Evolutionary conservation across 2,329 filamentous ascomycete genomes (phyloP).

Genomic region (Phyllosticta citrichinensis): DNA sequence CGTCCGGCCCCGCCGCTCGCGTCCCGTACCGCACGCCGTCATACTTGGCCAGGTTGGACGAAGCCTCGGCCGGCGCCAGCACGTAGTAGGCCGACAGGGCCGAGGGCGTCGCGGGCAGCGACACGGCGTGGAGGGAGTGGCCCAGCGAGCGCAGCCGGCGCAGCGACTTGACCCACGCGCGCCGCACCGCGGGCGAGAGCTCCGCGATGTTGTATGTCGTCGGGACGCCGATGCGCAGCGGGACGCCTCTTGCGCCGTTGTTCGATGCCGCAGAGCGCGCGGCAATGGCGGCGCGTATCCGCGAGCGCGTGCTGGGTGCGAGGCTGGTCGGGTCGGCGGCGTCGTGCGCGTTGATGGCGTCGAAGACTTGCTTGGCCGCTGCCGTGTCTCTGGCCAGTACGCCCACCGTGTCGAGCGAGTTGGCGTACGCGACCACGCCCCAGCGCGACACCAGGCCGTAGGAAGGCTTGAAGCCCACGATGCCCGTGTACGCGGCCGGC

Average conservation of each 20-base stretch:
- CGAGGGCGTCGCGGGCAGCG: conserved; percentile 71
- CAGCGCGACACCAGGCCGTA: conserved; percentile 80
- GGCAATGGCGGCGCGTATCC: conserved; percentile 14
- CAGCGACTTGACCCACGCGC: conserved; percentile 58
- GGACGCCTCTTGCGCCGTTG: background rate
- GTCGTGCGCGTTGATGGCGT: conserved; percentile 51
- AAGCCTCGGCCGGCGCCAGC: conserved; percentile 87
- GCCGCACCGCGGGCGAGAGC: conserved; percentile 58
- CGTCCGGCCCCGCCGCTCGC: conserved; percentile 44
- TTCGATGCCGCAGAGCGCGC: background rate
- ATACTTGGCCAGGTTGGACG: conserved; percentile 93
- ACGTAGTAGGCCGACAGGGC: conserved; percentile 93
- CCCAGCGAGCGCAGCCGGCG: conserved; percentile 52
- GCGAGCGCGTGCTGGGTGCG: conserved; percentile 43
- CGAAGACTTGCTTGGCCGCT: conserved; percentile 37
- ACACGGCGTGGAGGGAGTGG: conserved; percentile 63
- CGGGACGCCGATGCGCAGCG: conserved; percentile 48
- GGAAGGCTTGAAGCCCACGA: conserved; percentile 81
- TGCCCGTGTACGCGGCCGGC: conserved; percentile 76
- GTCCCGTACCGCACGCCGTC: conserved; percentile 89
- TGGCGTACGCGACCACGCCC: conserved; percentile 85
- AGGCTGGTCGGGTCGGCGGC: conserved; percentile 66
- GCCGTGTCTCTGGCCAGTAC: conserved; percentile 52
- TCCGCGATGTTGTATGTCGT: conserved; percentile 82
- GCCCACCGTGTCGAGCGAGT: conserved; percentile 85